Conservation (phyloP, 192 early-diverging fungal genomes). For the Podochytrium sp. region DNA sequence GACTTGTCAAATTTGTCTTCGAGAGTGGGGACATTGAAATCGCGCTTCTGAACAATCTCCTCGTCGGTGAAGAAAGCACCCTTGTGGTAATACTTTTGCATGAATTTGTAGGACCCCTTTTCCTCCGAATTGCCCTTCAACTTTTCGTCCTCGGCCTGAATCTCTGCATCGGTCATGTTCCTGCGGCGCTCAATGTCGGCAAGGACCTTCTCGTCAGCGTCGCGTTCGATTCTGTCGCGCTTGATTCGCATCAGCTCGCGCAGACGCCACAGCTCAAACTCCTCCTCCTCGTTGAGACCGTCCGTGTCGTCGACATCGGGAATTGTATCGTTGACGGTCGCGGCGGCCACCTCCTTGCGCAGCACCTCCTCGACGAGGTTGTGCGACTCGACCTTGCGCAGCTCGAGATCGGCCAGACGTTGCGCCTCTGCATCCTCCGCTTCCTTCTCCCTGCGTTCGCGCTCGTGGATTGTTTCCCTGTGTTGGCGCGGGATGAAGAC, state of each 20-base stretch:
- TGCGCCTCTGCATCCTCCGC: constrained; percentile 63
- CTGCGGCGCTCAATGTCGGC: constrained; percentile 79
- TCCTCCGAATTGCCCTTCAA: constrained; percentile 62
- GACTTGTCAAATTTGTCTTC: constrained; percentile 72
- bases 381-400: constrained; percentile 77
- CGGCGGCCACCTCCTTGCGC: constrained; percentile 60
- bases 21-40: constrained; percentile 73
- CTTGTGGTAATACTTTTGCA: constrained; percentile 87
- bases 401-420: constrained; percentile 53
- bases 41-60: constrained; percentile 63
- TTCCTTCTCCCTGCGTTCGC: constrained; percentile 56
- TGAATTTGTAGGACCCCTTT: constrained; percentile 62
- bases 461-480: constrained; percentile 64
- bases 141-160: constrained; percentile 72
- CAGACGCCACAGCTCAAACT: constrained; percentile 89
- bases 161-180: constrained; percentile 84
- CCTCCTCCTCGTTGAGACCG: constrained; percentile 81
- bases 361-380: constrained; percentile 74
- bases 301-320: constrained; percentile 90
- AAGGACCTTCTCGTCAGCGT: constrained; percentile 70
- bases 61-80: constrained; percentile 82
- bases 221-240: constrained; percentile 78
- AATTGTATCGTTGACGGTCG: constrained; percentile 53
- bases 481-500: constrained; percentile 86
- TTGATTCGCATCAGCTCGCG: constrained; percentile 89